Evolutionary conservation across 169 alveolate genomes (phyloP).

Genomic region (Eimeria falciformis): DNA sequence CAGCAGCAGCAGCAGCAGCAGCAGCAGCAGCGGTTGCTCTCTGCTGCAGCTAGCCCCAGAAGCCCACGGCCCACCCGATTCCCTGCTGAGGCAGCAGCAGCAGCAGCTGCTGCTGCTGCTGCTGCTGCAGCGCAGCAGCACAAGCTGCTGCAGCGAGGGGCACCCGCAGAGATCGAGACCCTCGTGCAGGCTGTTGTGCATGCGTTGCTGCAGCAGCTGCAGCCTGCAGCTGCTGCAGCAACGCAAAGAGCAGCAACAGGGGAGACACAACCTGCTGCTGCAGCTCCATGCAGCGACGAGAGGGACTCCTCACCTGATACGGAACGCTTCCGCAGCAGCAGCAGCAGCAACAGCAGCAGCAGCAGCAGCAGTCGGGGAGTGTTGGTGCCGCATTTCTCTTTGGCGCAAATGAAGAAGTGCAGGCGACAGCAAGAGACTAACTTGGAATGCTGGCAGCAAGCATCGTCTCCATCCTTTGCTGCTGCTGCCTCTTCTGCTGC

Average conservation of each 20-base stretch:
- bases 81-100: slow-evolving; percentile 67
- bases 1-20: slow-evolving; percentile 26
- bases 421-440: slow-evolving; percentile 17
- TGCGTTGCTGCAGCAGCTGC: slow-evolving; percentile 65
- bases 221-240: slow-evolving; percentile 55
- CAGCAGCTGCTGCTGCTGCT: slow-evolving; percentile 63
- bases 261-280: not conserved
- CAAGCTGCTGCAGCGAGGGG: slow-evolving; percentile 50
- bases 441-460: not conserved
- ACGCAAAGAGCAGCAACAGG: not conserved
- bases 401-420: slow-evolving; percentile 32
- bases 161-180: slow-evolving; percentile 51
- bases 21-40: slow-evolving; percentile 36
- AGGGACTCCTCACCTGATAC: not conserved
- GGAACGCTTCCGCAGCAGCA: slow-evolving; percentile 12
- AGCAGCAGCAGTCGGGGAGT: slow-evolving; percentile 34
- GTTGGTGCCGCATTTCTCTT: slow-evolving; percentile 22
- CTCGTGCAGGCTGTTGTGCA: slow-evolving; percentile 64
- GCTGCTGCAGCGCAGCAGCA: slow-evolving; percentile 68
- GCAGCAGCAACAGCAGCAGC: slow-evolving; percentile 59
- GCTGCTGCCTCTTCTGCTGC: slow-evolving; percentile 24
- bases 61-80: slow-evolving; percentile 45
- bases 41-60: slow-evolving; percentile 35
- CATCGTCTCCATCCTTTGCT: slow-evolving; percentile 14
- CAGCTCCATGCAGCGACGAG: slow-evolving; percentile 45